A percentile compares a stretch with the other conserved stretches of the same genome.
Conservation (phyloP, 371 early-diverging fungal genomes). For the Mucor circinelloides region DNA sequence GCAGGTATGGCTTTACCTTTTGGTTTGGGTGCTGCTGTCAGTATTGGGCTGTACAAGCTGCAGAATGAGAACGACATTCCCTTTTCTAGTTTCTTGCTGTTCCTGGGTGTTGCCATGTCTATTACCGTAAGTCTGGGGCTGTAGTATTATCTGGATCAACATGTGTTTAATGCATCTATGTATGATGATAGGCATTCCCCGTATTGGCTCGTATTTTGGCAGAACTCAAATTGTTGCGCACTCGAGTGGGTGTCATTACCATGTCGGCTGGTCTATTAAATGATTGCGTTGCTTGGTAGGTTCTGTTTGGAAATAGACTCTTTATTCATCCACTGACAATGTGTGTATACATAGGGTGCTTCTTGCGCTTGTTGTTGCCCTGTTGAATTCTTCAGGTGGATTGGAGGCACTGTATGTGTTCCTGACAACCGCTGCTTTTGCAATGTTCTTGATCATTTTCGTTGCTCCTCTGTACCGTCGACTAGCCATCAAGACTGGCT, state of each 20-base stretch:
- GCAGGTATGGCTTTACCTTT: constrained; percentile 81
- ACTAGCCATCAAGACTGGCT: constrained; percentile 48
- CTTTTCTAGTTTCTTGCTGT: constrained; percentile 76
- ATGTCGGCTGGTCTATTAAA: constrained; percentile 88
- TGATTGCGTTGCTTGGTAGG: constrained; percentile 86
- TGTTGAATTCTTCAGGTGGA: constrained; percentile 65
- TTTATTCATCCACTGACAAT: not conserved
- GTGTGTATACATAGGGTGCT: constrained; percentile 42
- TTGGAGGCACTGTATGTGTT: constrained; percentile 75
- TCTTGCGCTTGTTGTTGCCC: constrained; percentile 80
- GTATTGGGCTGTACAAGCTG: constrained; percentile 66
- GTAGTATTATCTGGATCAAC: not conserved
- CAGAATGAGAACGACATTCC: constrained; percentile 46
- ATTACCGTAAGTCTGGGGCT: constrained; percentile 65
- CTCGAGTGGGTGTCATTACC: constrained; percentile 81
- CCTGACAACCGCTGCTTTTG: constrained; percentile 63
- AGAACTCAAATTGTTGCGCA: constrained; percentile 80
- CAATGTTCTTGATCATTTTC: constrained; percentile 60
- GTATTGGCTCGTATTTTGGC: constrained; percentile 92
- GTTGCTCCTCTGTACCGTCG: constrained; percentile 59
- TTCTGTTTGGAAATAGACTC: not conserved
- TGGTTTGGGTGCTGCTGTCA: constrained; percentile 71
- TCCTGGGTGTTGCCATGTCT: constrained; percentile 88
- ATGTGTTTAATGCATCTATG: not conserved
- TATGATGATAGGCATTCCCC: constrained; percentile 72